Percentiles rank a stretch among this genome's conserved stretches.
Conservation (phyloP, 108 stramenopile species). For the Pseudonitzschia pungens region DNA sequence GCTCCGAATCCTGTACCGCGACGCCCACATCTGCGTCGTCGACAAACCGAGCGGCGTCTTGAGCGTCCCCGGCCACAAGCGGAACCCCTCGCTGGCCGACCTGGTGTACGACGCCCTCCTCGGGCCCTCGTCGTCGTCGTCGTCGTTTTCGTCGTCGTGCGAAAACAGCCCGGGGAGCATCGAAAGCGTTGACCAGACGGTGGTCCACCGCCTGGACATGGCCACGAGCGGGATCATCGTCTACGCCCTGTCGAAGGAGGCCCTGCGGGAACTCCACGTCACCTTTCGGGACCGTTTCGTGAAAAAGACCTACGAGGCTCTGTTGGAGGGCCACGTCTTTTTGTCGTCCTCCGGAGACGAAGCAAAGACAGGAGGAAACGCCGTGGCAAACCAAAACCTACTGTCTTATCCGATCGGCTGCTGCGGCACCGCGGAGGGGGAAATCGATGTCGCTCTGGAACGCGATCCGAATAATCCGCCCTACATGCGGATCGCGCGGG, state of each 20-base stretch:
- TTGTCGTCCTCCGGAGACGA: neutral
- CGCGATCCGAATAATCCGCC: slow-evolving; percentile 75
- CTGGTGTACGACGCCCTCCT: slow-evolving; percentile 50
- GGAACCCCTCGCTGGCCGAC: slow-evolving; percentile 62
- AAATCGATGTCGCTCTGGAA: slow-evolving; percentile 69
- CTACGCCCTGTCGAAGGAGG: slow-evolving; percentile 55
- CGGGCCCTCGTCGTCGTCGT: slow-evolving; percentile 24
- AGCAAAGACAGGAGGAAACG: neutral
- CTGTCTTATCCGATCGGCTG: neutral
- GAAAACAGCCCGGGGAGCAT: slow-evolving; percentile 1
- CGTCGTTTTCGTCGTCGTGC: too few relatives aligned
- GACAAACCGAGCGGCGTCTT: slow-evolving; percentile 68
- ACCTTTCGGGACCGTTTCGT: slow-evolving; percentile 54
- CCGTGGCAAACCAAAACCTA: too few relatives aligned
- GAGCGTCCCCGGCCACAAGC: slow-evolving; percentile 68
- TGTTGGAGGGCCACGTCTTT: slow-evolving; percentile 38
- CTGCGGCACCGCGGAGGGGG: slow-evolving; percentile 41
- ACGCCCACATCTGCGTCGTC: slow-evolving; percentile 61
- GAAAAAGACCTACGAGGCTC: slow-evolving; percentile 49
- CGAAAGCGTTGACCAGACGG: slow-evolving; percentile 57
- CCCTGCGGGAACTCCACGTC: slow-evolving; percentile 54
- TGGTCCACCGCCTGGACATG: slow-evolving; percentile 84
- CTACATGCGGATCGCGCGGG: slow-evolving; percentile 69
- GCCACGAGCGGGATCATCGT: slow-evolving; percentile 73
- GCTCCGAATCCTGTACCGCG: slow-evolving; percentile 56